Conservation (phyloP, 331 rosid species). For the Erythrophleum ivorense region DNA sequence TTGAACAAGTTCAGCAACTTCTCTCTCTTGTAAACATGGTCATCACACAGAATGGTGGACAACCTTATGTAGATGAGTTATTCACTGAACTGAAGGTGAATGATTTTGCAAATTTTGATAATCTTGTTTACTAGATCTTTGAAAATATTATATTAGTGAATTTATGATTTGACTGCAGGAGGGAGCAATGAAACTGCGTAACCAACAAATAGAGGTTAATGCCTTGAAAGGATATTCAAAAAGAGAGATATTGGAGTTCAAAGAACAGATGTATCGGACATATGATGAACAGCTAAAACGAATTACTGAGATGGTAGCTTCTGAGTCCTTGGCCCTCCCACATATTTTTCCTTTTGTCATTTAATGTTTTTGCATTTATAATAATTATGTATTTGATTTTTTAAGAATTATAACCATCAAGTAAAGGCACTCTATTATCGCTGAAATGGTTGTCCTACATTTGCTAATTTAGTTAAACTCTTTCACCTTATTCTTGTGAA, state of each 20-base stretch:
- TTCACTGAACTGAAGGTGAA: slow-evolving; percentile 75
- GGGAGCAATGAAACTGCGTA: slow-evolving; percentile 61
- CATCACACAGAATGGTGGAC: slow-evolving; percentile 63
- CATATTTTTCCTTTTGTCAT: background rate
- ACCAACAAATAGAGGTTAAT: slow-evolving; percentile 59
- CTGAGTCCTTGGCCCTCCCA: background rate
- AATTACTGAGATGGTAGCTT: slow-evolving; percentile 82
- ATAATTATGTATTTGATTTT: background rate
- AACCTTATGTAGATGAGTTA: slow-evolving; percentile 72
- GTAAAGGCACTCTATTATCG: background rate
- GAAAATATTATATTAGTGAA: background rate
- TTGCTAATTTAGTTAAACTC: background rate
- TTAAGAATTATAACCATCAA: background rate
- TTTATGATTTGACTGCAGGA: slow-evolving; percentile 54
- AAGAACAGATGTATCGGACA: slow-evolving; percentile 61
- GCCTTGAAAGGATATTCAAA: slow-evolving; percentile 62
- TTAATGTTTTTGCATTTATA: slow-evolving; percentile 13
- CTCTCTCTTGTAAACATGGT: slow-evolving; percentile 60
- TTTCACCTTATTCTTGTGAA: slow-evolving; percentile 17
- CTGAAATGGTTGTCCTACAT: background rate
- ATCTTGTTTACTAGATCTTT: background rate
- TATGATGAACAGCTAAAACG: slow-evolving; percentile 72
- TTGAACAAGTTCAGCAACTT: slow-evolving; percentile 69
- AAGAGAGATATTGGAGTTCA: slow-evolving; percentile 48
- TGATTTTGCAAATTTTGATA: slow-evolving; percentile 12